These are phyloP conservation scores for Penicillium sp. DNA, from an alignment of 2,329 filamentous ascomycete species.

Conservation along the genomic window DNA sequence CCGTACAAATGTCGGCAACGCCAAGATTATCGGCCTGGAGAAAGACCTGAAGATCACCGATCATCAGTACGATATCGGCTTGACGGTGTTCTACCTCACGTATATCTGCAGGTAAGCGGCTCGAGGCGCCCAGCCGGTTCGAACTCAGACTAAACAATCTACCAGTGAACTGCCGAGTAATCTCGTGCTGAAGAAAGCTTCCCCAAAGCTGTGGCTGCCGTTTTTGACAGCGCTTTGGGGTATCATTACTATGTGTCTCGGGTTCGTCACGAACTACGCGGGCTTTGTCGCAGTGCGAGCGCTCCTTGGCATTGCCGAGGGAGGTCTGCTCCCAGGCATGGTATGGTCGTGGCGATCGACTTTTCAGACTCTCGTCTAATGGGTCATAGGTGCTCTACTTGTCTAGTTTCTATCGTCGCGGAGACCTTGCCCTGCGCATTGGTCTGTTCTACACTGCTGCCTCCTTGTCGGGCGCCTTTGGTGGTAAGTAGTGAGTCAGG, in stretches of 20 bases:
- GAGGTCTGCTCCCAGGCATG: conserved; percentile 67
- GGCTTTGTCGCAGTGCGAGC: conserved; percentile 65
- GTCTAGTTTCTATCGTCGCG: conserved; percentile 62
- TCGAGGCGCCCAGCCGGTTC: not conserved
- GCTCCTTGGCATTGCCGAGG: conserved; percentile 64
- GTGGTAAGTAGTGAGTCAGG: conserved; percentile 41
- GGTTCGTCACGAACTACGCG: conserved; percentile 44
- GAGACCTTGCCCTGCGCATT: conserved; percentile 64
- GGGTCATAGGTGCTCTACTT: conserved; percentile 60
- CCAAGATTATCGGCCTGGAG: conserved; percentile 65
- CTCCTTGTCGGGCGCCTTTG: conserved; percentile 66
- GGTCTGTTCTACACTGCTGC: conserved; percentile 70
- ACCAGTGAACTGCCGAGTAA: conserved; percentile 66
- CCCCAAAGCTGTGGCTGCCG: conserved; percentile 63
- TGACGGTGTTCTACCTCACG: conserved; percentile 64
- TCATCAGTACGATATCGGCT: conserved; percentile 64
- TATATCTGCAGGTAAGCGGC: conserved; percentile 57
- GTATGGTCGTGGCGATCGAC: conserved; percentile 37
- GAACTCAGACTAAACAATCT: not conserved
- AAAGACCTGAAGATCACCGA: conserved; percentile 60
- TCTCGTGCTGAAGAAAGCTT: conserved; percentile 63
- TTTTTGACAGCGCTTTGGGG: conserved; percentile 61
- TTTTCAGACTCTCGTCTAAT: conserved; percentile 10
- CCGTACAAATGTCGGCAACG: conserved; percentile 73
- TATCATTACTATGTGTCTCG: conserved; percentile 52